A percentile compares a stretch with the other conserved stretches of the same genome.
Evolutionary conservation across 2,329 filamentous ascomycete genomes (phyloP).

Genomic region (Teratosphaeria pseudoeucalypti): DNA sequence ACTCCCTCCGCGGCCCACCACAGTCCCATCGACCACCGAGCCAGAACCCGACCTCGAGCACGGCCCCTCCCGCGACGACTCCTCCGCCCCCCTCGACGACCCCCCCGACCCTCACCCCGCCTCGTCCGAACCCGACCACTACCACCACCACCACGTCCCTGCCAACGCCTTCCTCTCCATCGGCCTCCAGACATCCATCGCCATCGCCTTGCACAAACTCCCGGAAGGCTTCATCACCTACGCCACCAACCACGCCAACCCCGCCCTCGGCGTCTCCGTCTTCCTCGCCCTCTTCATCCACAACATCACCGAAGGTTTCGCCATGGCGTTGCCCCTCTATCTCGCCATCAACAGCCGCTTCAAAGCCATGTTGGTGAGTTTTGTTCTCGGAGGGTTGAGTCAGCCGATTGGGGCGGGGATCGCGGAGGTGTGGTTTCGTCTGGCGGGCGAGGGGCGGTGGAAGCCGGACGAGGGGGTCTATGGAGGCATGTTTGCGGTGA

Average conservation of each 20-base stretch:
- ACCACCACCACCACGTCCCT: conserved; percentile 91
- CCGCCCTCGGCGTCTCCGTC: conserved; percentile 75
- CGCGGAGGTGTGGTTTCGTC: conserved; percentile 75
- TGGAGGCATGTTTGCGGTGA: conserved; percentile 75
- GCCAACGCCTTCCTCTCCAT: conserved; percentile 89
- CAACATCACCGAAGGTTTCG: conserved; percentile 96
- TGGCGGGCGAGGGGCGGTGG: conserved; percentile 42
- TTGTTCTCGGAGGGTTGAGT: conserved; percentile 71
- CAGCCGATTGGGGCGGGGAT: conserved; percentile 79
- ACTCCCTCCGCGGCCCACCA: neutral
- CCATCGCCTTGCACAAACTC: conserved; percentile 92
- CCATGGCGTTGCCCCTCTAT: conserved; percentile 84
- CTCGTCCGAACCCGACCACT: conserved; percentile 10
- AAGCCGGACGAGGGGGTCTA: conserved; percentile 51
- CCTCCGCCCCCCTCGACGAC: conserved; percentile 8
- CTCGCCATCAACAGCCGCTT: conserved; percentile 73
- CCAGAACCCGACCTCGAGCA: conserved; percentile 4
- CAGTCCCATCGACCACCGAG: conserved; percentile 3
- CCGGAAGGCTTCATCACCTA: conserved; percentile 84
- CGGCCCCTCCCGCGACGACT: conserved; percentile 8
- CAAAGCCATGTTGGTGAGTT: conserved; percentile 76
- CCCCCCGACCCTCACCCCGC: neutral
- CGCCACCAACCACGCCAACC: conserved; percentile 93
- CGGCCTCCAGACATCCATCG: conserved; percentile 89
- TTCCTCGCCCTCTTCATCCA: conserved; percentile 96